phyloP scores from a whole-genome alignment of 176 grass and related monocot genomes.

The Triticum aestivum region DNA sequence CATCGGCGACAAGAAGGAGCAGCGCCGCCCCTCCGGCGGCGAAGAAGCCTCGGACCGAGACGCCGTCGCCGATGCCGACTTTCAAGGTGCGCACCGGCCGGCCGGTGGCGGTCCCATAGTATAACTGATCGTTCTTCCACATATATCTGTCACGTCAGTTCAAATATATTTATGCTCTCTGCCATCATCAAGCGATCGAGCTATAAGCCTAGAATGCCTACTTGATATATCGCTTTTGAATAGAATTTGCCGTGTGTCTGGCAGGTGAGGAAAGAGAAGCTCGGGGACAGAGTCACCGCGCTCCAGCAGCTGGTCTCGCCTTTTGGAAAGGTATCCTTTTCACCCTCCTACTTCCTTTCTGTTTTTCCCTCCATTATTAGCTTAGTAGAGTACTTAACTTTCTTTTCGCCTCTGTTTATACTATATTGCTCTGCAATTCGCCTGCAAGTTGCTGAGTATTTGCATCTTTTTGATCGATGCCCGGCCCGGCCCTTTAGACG shows the following conservation, averaged over 20 bases:
- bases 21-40: conserved; percentile 3
- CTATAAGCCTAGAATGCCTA: neutral
- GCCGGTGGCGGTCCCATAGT: neutral
- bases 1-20: conserved; percentile 29
- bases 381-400: neutral
- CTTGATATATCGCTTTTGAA: conserved; percentile 17
- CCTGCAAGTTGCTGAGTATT: neutral
- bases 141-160: no score
- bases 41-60: conserved; percentile 61
- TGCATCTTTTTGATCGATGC: neutral
- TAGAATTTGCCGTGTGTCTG: neutral
- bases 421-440: neutral
- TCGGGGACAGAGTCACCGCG: conserved; percentile 98
- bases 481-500: conserved; percentile 39
- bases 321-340: conserved; percentile 88
- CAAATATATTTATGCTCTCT: no score
- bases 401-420: neutral
- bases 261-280: conserved; percentile 96
- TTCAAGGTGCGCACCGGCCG: conserved; percentile 60
- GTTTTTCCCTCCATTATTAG: conserved; percentile 16
- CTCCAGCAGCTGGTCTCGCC: conserved; percentile 97
- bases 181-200: neutral
- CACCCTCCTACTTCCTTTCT: neutral
- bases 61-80: conserved; percentile 62
- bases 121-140: no score